Evolutionary conservation across 176 grass and related monocot species (phyloP).

Genomic region (Zea luxurians): DNA sequence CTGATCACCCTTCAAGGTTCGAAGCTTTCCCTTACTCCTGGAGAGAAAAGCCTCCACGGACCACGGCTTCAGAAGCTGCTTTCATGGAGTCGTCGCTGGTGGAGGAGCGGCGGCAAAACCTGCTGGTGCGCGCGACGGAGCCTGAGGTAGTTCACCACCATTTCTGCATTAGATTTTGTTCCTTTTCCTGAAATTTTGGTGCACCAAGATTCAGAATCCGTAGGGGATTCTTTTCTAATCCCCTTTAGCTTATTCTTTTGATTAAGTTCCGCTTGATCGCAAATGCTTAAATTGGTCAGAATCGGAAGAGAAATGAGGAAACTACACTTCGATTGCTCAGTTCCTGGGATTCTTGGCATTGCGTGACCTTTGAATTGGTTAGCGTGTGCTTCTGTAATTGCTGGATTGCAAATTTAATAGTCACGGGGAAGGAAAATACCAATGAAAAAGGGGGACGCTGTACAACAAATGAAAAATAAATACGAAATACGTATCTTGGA

Average conservation of each 20-base stretch:
- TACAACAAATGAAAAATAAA: not conserved
- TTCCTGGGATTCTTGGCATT: conserved; percentile 24
- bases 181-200: not conserved
- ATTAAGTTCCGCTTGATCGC: not conserved
- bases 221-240: conserved; percentile 8
- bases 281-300: conserved; percentile 16
- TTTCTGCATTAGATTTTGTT: not conserved
- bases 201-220: conserved; percentile 19
- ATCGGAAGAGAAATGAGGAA: not conserved
- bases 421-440: not conserved
- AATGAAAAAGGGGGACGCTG: not conserved
- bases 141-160: conserved; percentile 33
- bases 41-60: not conserved
- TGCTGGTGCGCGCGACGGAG: conserved; percentile 25
- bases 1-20: not conserved
- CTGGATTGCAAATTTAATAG: not conserved
- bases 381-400: not conserved
- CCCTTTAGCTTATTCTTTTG: conserved; percentile 30
- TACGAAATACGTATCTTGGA: not conserved
- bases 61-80: conserved; percentile 14
- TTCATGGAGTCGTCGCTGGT: conserved; percentile 42
- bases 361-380: not conserved
- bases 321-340: not conserved
- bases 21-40: not conserved
- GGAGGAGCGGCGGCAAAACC: conserved; percentile 19